Evolutionary conservation across 2,329 filamentous ascomycete species (phyloP).

Genomic region (Grosmannia huntii): DNA sequence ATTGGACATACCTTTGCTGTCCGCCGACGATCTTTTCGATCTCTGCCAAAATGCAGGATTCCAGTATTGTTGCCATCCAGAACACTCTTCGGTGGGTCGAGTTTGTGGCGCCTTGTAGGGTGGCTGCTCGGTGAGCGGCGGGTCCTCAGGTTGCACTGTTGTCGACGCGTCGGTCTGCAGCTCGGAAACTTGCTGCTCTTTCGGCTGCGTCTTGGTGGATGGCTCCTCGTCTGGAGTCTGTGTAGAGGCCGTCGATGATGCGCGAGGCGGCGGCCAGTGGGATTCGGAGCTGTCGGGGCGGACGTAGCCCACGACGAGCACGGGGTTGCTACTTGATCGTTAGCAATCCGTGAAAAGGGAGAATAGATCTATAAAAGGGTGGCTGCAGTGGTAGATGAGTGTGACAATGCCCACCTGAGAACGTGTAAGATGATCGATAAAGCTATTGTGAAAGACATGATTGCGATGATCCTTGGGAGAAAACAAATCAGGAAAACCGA

Average conservation of each 20-base stretch:
- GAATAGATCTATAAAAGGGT: too few species aligned
- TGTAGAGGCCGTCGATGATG: not conserved
- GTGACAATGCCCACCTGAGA: too few species aligned
- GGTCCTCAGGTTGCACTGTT: not conserved
- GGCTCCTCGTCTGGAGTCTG: not conserved
- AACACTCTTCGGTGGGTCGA: too few species aligned
- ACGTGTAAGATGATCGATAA: not conserved
- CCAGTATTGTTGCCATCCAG: too few species aligned
- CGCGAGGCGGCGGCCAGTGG: not conserved
- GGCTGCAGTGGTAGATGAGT: too few species aligned
- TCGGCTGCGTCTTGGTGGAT: not conserved
- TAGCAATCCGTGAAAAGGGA: too few species aligned
- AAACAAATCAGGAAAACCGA: not conserved
- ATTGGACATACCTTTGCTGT: not conserved
- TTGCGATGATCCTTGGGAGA: not conserved
- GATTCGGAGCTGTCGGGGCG: not conserved
- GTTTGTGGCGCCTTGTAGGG: not conserved
- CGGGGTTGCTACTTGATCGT: too few species aligned
- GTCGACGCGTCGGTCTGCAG: not conserved
- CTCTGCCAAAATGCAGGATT: too few species aligned
- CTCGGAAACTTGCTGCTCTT: not conserved
- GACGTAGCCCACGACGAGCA: not conserved
- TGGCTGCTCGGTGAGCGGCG: not conserved
- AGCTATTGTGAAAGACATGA: not conserved
- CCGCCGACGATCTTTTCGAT: not conserved